Conservation (phyloP, 805 yeast species). For the Sugiyamaella lignohabitans region DNA sequence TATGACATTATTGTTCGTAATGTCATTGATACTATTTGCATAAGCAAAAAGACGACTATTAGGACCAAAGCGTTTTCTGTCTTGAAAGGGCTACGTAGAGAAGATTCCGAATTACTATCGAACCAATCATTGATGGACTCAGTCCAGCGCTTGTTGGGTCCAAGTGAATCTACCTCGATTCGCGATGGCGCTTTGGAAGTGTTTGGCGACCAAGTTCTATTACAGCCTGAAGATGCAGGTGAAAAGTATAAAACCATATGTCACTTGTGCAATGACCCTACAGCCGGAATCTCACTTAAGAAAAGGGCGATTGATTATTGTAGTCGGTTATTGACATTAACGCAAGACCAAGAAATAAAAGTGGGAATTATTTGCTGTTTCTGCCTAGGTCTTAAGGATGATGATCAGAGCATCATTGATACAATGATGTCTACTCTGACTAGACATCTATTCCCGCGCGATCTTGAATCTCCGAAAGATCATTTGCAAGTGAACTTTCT, state of each 20-base stretch:
- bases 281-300: slow-evolving; percentile 51
- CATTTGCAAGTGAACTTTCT: neutral
- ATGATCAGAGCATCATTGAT: slow-evolving; percentile 50
- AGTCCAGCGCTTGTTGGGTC: slow-evolving; percentile 48
- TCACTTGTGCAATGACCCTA: slow-evolving; percentile 45
- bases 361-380: slow-evolving; percentile 45
- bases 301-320: slow-evolving; percentile 50
- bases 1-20: neutral
- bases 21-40: neutral
- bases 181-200: slow-evolving; percentile 72
- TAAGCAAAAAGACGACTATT: neutral
- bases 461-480: slow-evolving; percentile 5
- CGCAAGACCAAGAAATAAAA: slow-evolving; percentile 24
- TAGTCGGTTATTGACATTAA: slow-evolving; percentile 9
- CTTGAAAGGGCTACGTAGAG: slow-evolving; percentile 43
- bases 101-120: slow-evolving; percentile 48
- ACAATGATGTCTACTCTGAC: slow-evolving; percentile 35
- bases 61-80: slow-evolving; percentile 24
- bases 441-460: slow-evolving; percentile 34
- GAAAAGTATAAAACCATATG: slow-evolving; percentile 47
- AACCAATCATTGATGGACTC: slow-evolving; percentile 55
- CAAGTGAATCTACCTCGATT: slow-evolving; percentile 58
- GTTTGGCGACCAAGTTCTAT: slow-evolving; percentile 42
- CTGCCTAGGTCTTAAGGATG: slow-evolving; percentile 57
- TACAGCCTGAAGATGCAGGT: slow-evolving; percentile 40